phyloP scores from a whole-genome alignment of 2,329 filamentous ascomycete genomes.

The Coniochaeta sp. region DNA sequence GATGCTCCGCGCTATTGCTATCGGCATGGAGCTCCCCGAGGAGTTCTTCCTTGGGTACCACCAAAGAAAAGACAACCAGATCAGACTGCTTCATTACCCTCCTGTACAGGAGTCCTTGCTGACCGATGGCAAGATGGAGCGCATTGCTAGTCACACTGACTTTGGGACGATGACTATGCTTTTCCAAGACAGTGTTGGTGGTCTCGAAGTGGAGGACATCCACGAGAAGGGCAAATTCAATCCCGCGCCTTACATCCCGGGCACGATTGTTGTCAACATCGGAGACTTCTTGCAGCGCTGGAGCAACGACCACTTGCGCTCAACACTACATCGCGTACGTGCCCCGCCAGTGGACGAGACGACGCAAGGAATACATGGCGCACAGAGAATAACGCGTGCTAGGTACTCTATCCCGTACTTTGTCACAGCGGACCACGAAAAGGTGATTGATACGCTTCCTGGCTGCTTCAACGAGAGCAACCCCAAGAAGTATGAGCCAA shows the following conservation, averaged over 20 bases:
- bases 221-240: conserved; percentile 25
- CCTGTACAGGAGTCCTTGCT: conserved; percentile 21
- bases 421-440: conserved; percentile 38
- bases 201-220: conserved; percentile 30
- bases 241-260: conserved; percentile 16
- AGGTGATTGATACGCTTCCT: conserved; percentile 43
- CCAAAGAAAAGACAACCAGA: conserved; percentile 48
- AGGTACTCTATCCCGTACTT: conserved; percentile 57
- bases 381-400: conserved; percentile 31
- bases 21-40: conserved; percentile 23
- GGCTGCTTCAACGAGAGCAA: conserved; percentile 32
- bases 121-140: conserved; percentile 12
- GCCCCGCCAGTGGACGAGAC: conserved; percentile 7
- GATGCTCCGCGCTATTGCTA: conserved; percentile 20
- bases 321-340: conserved; percentile 9
- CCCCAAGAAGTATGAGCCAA: conserved; percentile 41
- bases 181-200: conserved; percentile 35
- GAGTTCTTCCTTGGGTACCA: conserved; percentile 29
- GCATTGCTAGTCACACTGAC: conserved; percentile 22
- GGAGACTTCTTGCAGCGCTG: conserved; percentile 28
- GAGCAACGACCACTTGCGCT: conserved; percentile 2
- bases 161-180: conserved; percentile 36
- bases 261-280: conserved; percentile 31
- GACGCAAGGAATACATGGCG: background rate
- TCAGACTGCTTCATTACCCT: conserved; percentile 50